Evolutionary conservation across 163 green algal species (phyloP).

Genomic region (Scenedesmus sp.): DNA sequence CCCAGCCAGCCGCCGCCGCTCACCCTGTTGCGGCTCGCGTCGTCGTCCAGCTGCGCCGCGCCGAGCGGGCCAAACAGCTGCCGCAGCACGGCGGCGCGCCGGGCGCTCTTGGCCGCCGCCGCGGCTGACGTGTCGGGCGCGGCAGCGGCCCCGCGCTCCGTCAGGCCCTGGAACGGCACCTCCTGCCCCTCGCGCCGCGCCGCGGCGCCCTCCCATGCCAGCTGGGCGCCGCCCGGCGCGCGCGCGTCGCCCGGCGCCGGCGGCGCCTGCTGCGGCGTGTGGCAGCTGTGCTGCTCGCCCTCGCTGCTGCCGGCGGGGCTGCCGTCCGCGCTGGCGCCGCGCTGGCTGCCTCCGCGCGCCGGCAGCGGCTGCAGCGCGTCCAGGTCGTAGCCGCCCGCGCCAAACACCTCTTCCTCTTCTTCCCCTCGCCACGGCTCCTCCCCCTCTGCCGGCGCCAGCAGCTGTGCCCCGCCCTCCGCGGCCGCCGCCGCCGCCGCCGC

Average conservation of each 20-base stretch:
- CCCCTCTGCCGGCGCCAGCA: not conserved
- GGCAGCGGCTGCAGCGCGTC: constrained; percentile 9
- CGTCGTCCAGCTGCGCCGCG: not conserved
- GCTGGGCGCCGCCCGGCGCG: not conserved
- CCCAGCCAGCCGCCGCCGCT: not conserved
- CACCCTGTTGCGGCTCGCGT: constrained; percentile 1
- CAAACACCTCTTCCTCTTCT: not conserved
- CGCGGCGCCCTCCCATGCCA: not conserved
- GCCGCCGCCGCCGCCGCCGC: not conserved
- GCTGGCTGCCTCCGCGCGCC: not conserved
- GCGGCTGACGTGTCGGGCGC: too few species aligned
- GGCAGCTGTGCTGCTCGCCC: constrained; percentile 3
- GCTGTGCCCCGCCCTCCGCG: not conserved
- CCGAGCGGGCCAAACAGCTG: constrained; percentile 1
- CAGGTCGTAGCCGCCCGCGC: too few species aligned
- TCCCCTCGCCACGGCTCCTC: not conserved
- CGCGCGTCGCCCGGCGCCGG: not conserved
- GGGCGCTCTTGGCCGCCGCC: not conserved
- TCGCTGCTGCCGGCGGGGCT: too few species aligned
- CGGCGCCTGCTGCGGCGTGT: not conserved
- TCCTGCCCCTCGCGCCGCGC: not conserved
- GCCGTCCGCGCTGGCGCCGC: too few species aligned
- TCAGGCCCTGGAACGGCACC: constrained; percentile 13
- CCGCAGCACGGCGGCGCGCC: not conserved
- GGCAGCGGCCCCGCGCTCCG: too few species aligned